phyloP scores from a whole-genome alignment of 1,284 basidiomycete species.

The Leccinum solheimii region DNA sequence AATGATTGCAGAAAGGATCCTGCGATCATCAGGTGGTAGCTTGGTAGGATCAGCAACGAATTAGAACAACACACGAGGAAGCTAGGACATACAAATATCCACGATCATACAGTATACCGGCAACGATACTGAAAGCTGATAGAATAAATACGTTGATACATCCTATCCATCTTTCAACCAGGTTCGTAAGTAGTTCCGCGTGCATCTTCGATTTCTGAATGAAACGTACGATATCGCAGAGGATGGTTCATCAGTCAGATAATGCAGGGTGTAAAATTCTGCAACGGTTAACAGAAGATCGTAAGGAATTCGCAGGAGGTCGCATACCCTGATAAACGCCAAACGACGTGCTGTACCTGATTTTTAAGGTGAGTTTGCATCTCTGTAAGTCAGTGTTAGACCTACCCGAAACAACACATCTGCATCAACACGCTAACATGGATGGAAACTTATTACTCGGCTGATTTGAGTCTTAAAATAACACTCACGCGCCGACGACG shows the following conservation, averaged over 20 bases:
- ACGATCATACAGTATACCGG: constrained; percentile 29
- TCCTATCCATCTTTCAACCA: constrained; percentile 34
- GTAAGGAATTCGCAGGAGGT: not conserved
- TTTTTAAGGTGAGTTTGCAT: not conserved
- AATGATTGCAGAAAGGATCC: constrained; percentile 30
- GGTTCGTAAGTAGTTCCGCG: not conserved
- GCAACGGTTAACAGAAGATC: not conserved
- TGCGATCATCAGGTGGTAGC: constrained; percentile 30
- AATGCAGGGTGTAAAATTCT: constrained; percentile 33
- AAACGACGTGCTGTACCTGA: constrained; percentile 29
- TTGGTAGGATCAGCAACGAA: constrained; percentile 12
- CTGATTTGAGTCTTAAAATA: not conserved
- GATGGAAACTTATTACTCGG: not conserved
- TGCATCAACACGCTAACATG: constrained; percentile 23
- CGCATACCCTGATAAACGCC: constrained; percentile 34
- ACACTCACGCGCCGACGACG: constrained; percentile 27
- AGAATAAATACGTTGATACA: constrained; percentile 26
- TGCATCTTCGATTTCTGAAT: not conserved
- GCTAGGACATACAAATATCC: constrained; percentile 33
- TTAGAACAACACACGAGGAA: not conserved
- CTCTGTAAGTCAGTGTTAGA: not conserved
- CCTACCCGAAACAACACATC: constrained; percentile 31
- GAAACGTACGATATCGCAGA: constrained; percentile 33
- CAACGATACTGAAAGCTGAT: constrained; percentile 10
- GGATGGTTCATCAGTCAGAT: constrained; percentile 30